Base-by-base conservation (phyloP, 2,329 filamentous ascomycete genomes). In the Diaporthe velutina region DNA sequence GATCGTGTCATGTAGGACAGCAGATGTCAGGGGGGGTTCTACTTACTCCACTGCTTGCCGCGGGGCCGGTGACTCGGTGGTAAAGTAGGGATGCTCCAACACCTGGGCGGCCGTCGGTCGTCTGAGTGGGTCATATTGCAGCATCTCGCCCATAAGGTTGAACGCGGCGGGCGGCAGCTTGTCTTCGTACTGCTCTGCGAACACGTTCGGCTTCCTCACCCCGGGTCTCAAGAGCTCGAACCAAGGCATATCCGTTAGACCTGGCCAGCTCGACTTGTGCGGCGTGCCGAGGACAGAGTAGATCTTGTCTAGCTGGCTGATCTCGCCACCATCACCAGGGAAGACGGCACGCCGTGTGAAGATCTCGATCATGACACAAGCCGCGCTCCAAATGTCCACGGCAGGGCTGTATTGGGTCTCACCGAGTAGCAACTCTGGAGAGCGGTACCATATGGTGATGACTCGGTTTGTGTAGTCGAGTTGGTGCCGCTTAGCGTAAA, bases 401-500 rank as follows among this genome's bases (percentile, higher is more conserved):
- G 94, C 94, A 0, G 95, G 94, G 6, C 94, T 95, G 81, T 98
- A 98, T 79, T 94, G 92, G 7, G 96, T 98, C 83, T 98, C 95
- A 9, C 96, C 96, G 1, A 98, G 89, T 0, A 98, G 87, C n/a
- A 98, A 88, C 82, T 98, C 96, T 0, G 96, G 95, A 0, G 95
- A 94, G 5, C 96, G 91, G 83, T 98, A 98, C 97, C 97, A 99
- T 78, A 99, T 98, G 2, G 97, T 99, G 81, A 99, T 98, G 79
- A 99, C 97, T 48, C 97, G 94, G 82, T 99, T 99, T 2, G 97
- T 99, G 83, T 99, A 99, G 82, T 99, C 96, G 61, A 98, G 90
- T 82, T 97, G 94, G 76, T 93, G 92, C 67, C 93, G 93, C 83
- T 99, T 99, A 45, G 95, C 94, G 81, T 98, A 99, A 84, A 99